A percentile compares a stretch with the other conserved stretches of the same genome.
Evolutionary conservation across 345 rosid genomes (phyloP).

Genomic region (Kernera saxatilis): DNA sequence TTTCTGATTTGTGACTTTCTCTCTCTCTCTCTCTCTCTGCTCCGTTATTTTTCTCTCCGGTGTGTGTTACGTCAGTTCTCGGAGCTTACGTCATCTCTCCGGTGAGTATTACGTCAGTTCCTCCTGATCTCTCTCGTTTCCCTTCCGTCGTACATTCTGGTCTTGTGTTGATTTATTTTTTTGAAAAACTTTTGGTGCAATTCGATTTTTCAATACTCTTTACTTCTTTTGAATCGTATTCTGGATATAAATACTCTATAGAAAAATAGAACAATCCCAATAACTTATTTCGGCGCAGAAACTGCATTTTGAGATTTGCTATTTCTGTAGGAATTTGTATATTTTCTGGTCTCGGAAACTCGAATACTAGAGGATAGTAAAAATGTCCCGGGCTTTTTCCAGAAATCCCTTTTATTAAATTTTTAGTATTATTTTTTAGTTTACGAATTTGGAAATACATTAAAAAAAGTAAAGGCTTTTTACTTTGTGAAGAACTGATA

Average conservation of each 20-base stretch:
- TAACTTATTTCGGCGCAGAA: neutral
- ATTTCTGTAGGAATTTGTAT: neutral
- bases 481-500: neutral
- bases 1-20: conserved; percentile 23
- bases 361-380: neutral
- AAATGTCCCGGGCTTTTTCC: neutral
- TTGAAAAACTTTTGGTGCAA: neutral
- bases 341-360: neutral
- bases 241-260: neutral
- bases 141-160: neutral
- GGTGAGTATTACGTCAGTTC: conserved; percentile 5
- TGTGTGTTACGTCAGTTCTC: conserved; percentile 24
- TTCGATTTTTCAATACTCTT: neutral
- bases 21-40: neutral
- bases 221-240: neutral
- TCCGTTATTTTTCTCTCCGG: conserved; percentile 28
- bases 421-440: neutral
- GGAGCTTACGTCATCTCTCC: conserved; percentile 29
- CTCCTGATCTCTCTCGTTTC: neutral
- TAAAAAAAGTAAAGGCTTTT: neutral
- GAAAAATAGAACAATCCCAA: neutral
- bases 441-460: neutral
- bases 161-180: neutral
- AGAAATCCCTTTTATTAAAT: neutral
- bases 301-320: neutral